Evolutionary conservation across 2,329 filamentous ascomycete genomes (phyloP), one percentile per base, ranked within the genome.

Genomic region (Aspergillus pseudoglaucus): DNA sequence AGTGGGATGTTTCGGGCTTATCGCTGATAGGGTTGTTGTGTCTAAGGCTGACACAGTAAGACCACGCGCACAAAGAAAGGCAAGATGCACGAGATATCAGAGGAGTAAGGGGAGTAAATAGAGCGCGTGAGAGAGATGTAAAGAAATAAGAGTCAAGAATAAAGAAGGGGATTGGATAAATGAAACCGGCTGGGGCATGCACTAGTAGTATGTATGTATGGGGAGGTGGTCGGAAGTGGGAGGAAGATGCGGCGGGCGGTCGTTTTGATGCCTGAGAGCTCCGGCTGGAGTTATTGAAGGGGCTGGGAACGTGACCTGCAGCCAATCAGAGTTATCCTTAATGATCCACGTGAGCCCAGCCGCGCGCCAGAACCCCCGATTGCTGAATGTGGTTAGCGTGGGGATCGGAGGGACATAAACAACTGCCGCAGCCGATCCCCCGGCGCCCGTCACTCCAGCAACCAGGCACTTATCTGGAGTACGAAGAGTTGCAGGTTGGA

Each of bases 181-280:
- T 53, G 51, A 12, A 30, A 30, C 25, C 9, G 9, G 25, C 25
- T 30, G 25, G 25, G 25, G 25, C 10, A 30, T 30, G 9, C 25
- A 30, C 8, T 12, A 30, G 25, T 30, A 30, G 25, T 30, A 30
- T 30, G 25, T 30, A 30, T 30, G 25, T 12, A 43, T 50, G 47
- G 37, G 33, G 44, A 50, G 47, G 22, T 15, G 42, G 23, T 14
- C 40, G 39, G 27, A 33, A 45, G 33, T 49, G 50, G 47, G 52
- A 53, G 54, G 43, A 59, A 56, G 51, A 52, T 56, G 52, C 40
- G 44, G 30, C 25, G 42, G 42, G 25, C 35, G 47, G 53, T 46
- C 40, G 42, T 39, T 49, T 57, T 59, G 58, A 60, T 59, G 57
- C 58, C 58, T 59, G 57, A 60, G 55, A 50, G 49, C 52, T 50